Evolutionary conservation across 805 yeast genomes (phyloP), one percentile per base, ranked within the genome.

Genomic region (Suhomyces sp.): DNA sequence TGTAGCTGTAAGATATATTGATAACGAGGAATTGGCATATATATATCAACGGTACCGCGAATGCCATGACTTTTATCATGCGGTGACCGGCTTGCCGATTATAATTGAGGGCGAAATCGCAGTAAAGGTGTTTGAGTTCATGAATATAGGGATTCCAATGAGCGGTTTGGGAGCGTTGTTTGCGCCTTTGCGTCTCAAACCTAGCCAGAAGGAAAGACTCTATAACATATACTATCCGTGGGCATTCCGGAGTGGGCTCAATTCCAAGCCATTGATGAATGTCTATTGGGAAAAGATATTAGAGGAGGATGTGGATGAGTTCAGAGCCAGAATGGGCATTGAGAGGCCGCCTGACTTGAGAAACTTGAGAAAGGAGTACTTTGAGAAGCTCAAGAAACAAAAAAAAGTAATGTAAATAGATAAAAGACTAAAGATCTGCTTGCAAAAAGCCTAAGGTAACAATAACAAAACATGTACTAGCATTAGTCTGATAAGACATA

Each of bases 81-180:
- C 98, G 0, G 78, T 94, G 27, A 87, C 96, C 0, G 93, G 96
- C 13, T 77, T 90, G 48, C 98, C 98, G 0, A 88, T 92, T 46
- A 86, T 88, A 44, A 82, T 94, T 58, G 98, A 94, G 65, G 99
- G 99, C n/a, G 99, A 94, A 66, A 86, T 94, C 50, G 90, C 97
- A 0, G 87, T 94, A 17, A 94, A 94, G 69, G 87, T 91, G 10
- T 84, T 94, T 60, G 99, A 93, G 69, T 96, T 86, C 63, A 87
- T 94, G 64, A 93, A 94, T 67, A 81, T 93, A 54, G 96, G 96
- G 4, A 83, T 94, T 45, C 97, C 97, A 12, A 92, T 93, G 96
- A 91, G 97, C 3, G 96, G 97, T 0, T 67, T 94, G 48, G 97
- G 97, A 0, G 92, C 96, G 0, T 60, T 89, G n/a, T 81, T 90